phyloP scores from a whole-genome alignment of 2,329 filamentous ascomycete genomes.

The Didymella pinodella region DNA sequence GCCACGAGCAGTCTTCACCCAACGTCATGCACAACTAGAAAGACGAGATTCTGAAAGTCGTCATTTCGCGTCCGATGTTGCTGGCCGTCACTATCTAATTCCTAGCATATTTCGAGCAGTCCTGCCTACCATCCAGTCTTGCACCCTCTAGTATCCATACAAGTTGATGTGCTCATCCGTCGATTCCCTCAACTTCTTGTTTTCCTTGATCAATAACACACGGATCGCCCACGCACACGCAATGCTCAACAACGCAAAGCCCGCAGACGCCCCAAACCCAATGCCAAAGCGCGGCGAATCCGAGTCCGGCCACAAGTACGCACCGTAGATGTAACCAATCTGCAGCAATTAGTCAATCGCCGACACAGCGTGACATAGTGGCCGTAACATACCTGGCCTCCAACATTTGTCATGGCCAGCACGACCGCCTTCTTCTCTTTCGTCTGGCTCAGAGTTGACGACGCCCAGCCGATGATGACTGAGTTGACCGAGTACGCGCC shows the following conservation, averaged over 20 bases:
- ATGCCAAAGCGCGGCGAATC: conserved; percentile 39
- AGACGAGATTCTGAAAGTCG: neutral
- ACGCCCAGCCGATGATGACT: conserved; percentile 43
- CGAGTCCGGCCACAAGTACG: conserved; percentile 38
- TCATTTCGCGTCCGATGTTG: neutral
- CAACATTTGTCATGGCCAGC: conserved; percentile 41
- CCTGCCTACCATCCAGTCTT: too few species aligned
- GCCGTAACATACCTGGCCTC: conserved; percentile 12
- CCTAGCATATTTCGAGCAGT: neutral
- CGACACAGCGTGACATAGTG: too few species aligned
- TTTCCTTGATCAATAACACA: conserved; percentile 39
- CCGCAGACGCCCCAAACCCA: conserved; percentile 41
- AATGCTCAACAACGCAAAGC: conserved; percentile 39
- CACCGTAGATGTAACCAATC: conserved; percentile 43
- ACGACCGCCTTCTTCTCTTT: conserved; percentile 46
- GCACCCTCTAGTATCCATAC: conserved; percentile 38
- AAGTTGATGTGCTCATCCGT: conserved; percentile 39
- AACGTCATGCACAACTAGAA: neutral
- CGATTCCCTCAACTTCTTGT: conserved; percentile 33
- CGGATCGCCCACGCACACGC: conserved; percentile 42
- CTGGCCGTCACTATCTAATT: neutral
- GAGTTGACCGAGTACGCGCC: conserved; percentile 44
- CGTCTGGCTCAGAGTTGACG: conserved; percentile 38
- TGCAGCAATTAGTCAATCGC: conserved; percentile 12
- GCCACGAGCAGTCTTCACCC: neutral